Evolutionary conservation across 2,329 filamentous ascomycete genomes (phyloP).

Genomic region (Aureobasidium sp.): DNA sequence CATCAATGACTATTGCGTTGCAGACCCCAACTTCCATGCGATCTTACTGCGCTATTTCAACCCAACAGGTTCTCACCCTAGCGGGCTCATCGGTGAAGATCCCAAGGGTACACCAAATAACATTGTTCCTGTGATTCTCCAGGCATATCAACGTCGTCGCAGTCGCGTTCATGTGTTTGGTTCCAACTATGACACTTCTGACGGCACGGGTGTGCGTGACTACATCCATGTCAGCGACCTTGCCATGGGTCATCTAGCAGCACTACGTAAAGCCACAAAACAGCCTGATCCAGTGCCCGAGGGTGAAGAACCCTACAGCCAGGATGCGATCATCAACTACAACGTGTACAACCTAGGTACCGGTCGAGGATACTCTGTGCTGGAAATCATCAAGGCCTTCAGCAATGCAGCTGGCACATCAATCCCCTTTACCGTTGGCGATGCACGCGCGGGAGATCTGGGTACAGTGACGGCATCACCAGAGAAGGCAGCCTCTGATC

Average conservation of each 20-base stretch:
- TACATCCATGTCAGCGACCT: slow-evolving; percentile 62
- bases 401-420: slow-evolving; percentile 27
- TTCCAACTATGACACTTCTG: slow-evolving; percentile 55
- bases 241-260: slow-evolving; percentile 55
- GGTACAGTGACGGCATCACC: slow-evolving; percentile 34
- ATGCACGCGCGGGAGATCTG: slow-evolving; percentile 33
- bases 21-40: slow-evolving; percentile 55
- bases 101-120: slow-evolving; percentile 55
- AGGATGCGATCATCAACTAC: slow-evolving; percentile 12
- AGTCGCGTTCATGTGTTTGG: slow-evolving; percentile 56
- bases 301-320: not conserved
- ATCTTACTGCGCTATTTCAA: slow-evolving; percentile 61
- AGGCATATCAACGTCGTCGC: slow-evolving; percentile 3
- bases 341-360: slow-evolving; percentile 33
- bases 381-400: slow-evolving; percentile 32
- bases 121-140: slow-evolving; percentile 51
- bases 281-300: slow-evolving; percentile 13
- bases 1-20: slow-evolving; percentile 50
- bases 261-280: slow-evolving; percentile 34
- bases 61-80: slow-evolving; percentile 57
- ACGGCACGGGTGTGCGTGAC: slow-evolving; percentile 59
- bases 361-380: slow-evolving; percentile 34
- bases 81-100: slow-evolving; percentile 56
- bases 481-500: slow-evolving; percentile 29
- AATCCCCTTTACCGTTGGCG: slow-evolving; percentile 30